These are phyloP conservation scores for Eucalyptus regnans DNA, from an alignment of 345 rosid species.

Conservation along the genomic window DNA sequence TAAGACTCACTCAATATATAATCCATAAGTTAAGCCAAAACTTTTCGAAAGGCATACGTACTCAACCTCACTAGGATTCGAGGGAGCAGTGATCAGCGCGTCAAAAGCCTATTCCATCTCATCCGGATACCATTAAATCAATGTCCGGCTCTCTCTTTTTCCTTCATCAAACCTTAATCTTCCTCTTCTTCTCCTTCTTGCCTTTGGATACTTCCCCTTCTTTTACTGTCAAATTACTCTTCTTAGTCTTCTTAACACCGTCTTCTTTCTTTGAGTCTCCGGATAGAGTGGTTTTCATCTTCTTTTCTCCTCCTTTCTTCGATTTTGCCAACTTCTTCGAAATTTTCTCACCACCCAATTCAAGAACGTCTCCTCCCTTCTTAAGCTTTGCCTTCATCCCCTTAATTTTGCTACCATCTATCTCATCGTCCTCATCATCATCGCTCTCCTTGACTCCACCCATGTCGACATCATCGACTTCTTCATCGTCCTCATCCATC, in stretches of 20 bases:
- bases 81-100: rapidly evolving
- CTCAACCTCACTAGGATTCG: neutral
- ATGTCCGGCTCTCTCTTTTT: neutral
- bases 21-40: neutral
- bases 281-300: neutral
- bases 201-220: neutral
- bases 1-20: neutral
- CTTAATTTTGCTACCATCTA: neutral
- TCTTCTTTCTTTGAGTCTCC: neutral
- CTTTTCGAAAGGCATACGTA: neutral
- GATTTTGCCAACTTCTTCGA: neutral
- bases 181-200: neutral
- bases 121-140: neutral
- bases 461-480: neutral
- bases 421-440: neutral
- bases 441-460: neutral
- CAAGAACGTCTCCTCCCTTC: neutral
- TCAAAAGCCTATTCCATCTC: neutral
- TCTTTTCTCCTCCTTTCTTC: neutral
- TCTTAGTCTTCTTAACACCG: neutral
- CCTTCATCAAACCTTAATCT: neutral
- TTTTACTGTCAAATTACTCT: neutral
- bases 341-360: neutral
- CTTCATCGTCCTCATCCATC: neutral
- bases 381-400: neutral